Conservation (phyloP, 345 rosid genomes). For the Acer saccharum region DNA sequence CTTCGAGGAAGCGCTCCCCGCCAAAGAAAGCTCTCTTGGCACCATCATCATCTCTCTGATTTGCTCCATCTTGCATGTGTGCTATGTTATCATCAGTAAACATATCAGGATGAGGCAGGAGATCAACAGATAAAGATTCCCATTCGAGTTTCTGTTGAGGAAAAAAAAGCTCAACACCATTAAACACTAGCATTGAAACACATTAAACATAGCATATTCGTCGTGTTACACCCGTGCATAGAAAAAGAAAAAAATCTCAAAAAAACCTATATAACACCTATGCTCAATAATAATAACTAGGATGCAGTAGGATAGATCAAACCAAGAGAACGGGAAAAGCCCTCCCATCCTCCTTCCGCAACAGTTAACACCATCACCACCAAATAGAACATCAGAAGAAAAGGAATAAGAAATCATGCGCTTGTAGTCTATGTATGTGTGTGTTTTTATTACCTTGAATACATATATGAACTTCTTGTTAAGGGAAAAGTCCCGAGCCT, state of each 20-base stretch:
- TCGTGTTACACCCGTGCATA: background rate
- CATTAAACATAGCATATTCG: background rate
- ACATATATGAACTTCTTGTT: slow-evolving; percentile 81
- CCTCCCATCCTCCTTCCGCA: too few species aligned
- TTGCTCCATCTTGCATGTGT: slow-evolving; percentile 54
- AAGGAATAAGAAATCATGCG: background rate
- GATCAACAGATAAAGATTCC: slow-evolving; percentile 96
- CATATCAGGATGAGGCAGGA: slow-evolving; percentile 99
- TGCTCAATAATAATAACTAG: background rate
- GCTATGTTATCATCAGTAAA: slow-evolving; percentile 88
- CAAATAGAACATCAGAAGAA: background rate
- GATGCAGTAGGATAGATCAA: background rate
- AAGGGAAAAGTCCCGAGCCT: slow-evolving; percentile 86
- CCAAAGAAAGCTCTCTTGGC: slow-evolving; percentile 99
- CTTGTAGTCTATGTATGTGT: background rate
- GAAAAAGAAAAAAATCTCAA: background rate
- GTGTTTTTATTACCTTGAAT: slow-evolving; percentile 66
- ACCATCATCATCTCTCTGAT: slow-evolving; percentile 95
- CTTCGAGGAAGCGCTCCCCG: slow-evolving; percentile 96
- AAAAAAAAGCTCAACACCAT: slow-evolving; percentile 30
- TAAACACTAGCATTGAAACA: slow-evolving; percentile 15
- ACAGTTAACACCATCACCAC: too few species aligned
- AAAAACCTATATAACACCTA: background rate
- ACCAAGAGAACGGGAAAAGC: background rate
- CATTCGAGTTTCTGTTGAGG: slow-evolving; percentile 92